Conservation (phyloP, 2,329 filamentous ascomycete genomes). For the Myrmaecium sp. region DNA sequence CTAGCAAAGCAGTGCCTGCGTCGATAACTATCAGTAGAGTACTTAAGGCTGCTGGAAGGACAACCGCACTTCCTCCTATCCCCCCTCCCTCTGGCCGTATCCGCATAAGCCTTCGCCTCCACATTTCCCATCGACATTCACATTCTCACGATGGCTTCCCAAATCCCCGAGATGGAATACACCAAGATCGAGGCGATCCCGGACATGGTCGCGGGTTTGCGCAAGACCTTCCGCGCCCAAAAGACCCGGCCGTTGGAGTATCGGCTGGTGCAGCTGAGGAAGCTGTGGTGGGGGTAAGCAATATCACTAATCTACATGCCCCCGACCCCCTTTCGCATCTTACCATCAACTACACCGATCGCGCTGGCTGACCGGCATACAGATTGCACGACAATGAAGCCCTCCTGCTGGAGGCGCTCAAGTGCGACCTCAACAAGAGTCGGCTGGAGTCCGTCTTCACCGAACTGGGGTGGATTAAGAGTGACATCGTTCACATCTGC, state of each 20-base stretch:
- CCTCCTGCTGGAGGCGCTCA: constrained; percentile 57
- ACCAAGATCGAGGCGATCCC: constrained; percentile 19
- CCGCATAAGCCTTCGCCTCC: no score
- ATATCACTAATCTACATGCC: background rate
- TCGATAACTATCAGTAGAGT: no score
- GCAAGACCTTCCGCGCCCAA: constrained; percentile 56
- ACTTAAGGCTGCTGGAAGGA: no score
- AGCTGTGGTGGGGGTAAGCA: constrained; percentile 73
- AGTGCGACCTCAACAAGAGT: constrained; percentile 63
- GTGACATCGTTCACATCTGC: constrained; percentile 64
- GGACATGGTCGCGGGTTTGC: constrained; percentile 32
- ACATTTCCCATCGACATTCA: no score
- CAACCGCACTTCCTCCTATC: no score
- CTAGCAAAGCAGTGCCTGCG: no score
- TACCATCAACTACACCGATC: background rate
- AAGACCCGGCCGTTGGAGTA: constrained; percentile 72
- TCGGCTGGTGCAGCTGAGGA: constrained; percentile 71
- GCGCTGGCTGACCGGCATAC: constrained; percentile 6
- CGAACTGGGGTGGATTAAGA: constrained; percentile 64
- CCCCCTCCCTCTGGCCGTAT: no score
- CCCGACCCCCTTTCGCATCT: background rate
- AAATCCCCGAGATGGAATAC: constrained; percentile 18
- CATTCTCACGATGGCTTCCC: no score
- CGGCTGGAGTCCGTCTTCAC: constrained; percentile 54
- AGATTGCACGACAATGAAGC: constrained; percentile 58